Evolutionary conservation across 1,139 yeast species (phyloP).

Genomic region (Groenewaldozyma auringiensis): DNA sequence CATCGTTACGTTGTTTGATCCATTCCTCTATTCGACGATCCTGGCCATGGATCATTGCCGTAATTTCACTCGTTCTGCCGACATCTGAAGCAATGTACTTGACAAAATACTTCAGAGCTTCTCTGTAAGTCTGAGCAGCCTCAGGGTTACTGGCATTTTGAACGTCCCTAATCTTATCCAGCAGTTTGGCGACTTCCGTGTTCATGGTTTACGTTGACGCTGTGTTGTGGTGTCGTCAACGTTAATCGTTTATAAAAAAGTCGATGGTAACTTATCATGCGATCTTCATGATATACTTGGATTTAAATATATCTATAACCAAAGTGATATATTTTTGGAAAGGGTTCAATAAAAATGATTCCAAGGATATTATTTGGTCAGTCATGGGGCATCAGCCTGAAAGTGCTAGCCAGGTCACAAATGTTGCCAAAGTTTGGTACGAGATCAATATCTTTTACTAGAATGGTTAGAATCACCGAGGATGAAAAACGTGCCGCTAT

Average conservation of each 20-base stretch:
- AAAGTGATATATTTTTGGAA: no score
- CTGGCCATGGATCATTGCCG: slow-evolving; percentile 20
- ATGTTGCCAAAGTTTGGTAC: background rate
- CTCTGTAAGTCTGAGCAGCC: slow-evolving; percentile 19
- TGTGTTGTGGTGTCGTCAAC: no score
- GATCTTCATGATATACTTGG: no score
- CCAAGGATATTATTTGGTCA: background rate
- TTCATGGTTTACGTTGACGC: no score
- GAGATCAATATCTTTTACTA: background rate
- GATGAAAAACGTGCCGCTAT: slow-evolving; percentile 19
- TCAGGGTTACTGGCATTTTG: slow-evolving; percentile 17
- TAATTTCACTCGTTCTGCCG: slow-evolving; percentile 15
- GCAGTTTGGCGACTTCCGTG: slow-evolving; percentile 7
- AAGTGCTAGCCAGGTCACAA: no score
- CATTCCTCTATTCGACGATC: slow-evolving; percentile 19
- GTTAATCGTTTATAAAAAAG: no score
- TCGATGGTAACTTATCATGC: no score
- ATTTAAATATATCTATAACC: no score
- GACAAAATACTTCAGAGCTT: slow-evolving; percentile 21
- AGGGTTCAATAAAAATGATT: no score
- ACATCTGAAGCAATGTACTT: slow-evolving; percentile 16
- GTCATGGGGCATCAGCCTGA: no score
- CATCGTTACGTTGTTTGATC: slow-evolving; percentile 16
- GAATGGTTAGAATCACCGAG: slow-evolving; percentile 10
- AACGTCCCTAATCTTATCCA: slow-evolving; percentile 16